A percentile compares a stretch with the other conserved stretches of the same genome.
Conservation (phyloP, 2,329 filamentous ascomycete species). For the Sclerotiophoma versabilis region DNA sequence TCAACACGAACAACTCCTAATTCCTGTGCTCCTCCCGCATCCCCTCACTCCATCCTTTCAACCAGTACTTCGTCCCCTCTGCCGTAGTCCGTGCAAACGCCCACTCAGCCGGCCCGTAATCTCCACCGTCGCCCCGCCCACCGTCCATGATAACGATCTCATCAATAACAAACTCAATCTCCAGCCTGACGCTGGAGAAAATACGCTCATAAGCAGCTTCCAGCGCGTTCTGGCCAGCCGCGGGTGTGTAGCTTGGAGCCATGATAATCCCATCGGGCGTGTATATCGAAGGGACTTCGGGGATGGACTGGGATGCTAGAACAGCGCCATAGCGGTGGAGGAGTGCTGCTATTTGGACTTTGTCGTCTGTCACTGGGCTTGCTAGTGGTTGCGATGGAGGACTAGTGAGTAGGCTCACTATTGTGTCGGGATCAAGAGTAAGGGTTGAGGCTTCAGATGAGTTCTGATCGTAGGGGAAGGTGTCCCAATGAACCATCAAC, state of each 20-base stretch:
- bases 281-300: constrained; percentile 15
- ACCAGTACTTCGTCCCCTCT: constrained; percentile 13
- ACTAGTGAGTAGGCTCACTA: neutral
- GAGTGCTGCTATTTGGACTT: constrained; percentile 5
- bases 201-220: constrained; percentile 16
- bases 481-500: neutral
- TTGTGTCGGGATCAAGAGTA: neutral
- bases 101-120: no score
- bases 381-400: neutral
- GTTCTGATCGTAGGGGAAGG: no score
- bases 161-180: constrained; percentile 15
- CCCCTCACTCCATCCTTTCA: constrained; percentile 16
- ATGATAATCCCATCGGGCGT: constrained; percentile 15
- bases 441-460: neutral
- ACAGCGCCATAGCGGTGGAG: constrained; percentile 14
- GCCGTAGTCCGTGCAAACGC: constrained; percentile 19
- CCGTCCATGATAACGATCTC: constrained; percentile 14
- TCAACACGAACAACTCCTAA: constrained; percentile 14
- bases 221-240: constrained; percentile 1
- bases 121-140: no score
- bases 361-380: constrained; percentile 2
- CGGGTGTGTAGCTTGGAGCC: constrained; percentile 3
- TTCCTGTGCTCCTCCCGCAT: constrained; percentile 14
- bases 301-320: constrained; percentile 11
- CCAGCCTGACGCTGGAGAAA: constrained; percentile 14